A percentile compares a stretch with the other conserved stretches of the same genome.
Conservation (phyloP, 352 stramenopile genomes). For the Globisporangium lucens region DNA sequence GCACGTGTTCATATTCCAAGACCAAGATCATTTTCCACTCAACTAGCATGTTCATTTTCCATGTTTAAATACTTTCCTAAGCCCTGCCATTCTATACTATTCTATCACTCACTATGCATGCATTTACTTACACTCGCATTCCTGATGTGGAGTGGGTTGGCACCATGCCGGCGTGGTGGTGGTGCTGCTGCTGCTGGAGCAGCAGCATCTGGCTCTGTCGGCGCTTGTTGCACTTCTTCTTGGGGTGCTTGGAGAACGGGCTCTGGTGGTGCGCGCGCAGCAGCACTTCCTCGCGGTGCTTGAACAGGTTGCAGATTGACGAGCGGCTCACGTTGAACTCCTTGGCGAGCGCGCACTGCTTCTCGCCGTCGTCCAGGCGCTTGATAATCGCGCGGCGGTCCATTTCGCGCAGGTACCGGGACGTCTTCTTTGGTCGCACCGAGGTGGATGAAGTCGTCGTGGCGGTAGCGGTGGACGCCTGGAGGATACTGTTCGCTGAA, state of each 20-base stretch:
- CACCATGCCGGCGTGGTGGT: neutral
- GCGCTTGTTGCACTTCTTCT: conserved; percentile 27
- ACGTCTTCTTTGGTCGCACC: conserved; percentile 30
- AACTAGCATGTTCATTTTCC: neutral
- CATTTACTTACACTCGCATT: neutral
- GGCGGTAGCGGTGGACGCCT: neutral
- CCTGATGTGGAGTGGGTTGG: neutral
- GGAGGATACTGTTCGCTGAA: neutral
- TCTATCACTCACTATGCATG: neutral
- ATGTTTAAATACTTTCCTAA: neutral
- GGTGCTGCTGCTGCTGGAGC: neutral
- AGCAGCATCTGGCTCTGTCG: neutral
- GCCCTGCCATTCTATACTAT: neutral
- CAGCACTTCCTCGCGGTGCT: conserved; percentile 52
- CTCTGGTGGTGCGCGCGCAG: conserved; percentile 39
- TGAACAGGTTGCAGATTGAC: conserved; percentile 70
- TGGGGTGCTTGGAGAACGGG: conserved; percentile 60
- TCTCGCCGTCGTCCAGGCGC: conserved; percentile 56
- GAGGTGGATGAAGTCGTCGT: neutral
- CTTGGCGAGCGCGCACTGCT: conserved; percentile 58
- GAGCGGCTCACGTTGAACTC: conserved; percentile 69
- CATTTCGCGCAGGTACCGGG: conserved; percentile 64
- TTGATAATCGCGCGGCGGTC: conserved; percentile 58
- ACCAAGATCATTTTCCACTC: too few relatives aligned
- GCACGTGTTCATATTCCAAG: too few relatives aligned